Conservation (phyloP, 768 basidiomycete species). For the Leucocoprinus sp. region DNA sequence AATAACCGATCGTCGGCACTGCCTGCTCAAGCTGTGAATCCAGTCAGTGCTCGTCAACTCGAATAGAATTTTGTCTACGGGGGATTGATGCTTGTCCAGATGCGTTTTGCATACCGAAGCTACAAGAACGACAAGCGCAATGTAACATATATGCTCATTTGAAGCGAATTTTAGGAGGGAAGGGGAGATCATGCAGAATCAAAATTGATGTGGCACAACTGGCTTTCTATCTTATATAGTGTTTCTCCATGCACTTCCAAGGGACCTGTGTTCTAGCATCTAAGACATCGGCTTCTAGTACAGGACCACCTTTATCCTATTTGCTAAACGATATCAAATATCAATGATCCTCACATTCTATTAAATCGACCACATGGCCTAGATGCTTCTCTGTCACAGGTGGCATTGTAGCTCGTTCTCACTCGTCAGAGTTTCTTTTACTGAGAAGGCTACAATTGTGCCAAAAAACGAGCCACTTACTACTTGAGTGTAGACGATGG, state of each 20-base stretch:
- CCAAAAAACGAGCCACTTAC: too few species aligned
- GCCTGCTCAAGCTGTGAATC: background rate
- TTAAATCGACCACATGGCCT: too few species aligned
- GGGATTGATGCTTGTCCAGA: background rate
- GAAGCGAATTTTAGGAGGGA: background rate
- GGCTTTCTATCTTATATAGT: background rate
- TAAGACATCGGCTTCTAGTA: background rate
- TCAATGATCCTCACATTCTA: too few species aligned
- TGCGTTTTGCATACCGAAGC: background rate
- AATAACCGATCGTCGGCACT: constrained; percentile 19
- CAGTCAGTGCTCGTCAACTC: background rate
- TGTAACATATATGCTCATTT: background rate
- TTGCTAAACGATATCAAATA: too few species aligned
- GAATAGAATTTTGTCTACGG: background rate
- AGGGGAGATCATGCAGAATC: background rate
- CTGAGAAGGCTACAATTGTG: too few species aligned
- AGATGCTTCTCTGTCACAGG: too few species aligned
- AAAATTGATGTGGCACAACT: background rate
- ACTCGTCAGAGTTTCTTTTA: too few species aligned
- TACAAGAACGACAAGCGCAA: background rate
- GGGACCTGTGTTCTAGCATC: background rate
- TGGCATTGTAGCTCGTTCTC: too few species aligned
- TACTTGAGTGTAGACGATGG: too few species aligned
- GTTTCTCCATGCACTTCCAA: background rate
- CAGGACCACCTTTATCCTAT: background rate